A percentile compares a stretch with the other conserved stretches of the same genome.
phyloP scores from a whole-genome alignment of 306 rosid genomes.

The Quercus berberidifolia region DNA sequence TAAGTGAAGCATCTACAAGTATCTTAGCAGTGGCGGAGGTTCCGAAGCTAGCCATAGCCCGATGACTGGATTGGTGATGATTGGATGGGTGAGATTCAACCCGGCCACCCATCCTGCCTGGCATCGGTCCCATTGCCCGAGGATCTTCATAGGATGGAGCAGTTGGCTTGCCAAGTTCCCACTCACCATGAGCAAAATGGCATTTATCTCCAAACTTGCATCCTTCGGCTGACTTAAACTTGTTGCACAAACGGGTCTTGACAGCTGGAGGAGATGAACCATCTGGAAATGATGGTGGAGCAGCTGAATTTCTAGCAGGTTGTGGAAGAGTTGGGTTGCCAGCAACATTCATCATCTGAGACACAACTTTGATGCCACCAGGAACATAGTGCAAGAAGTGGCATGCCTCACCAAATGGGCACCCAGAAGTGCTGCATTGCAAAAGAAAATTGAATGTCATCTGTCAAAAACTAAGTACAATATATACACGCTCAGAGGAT shows the following conservation, averaged over 20 bases:
- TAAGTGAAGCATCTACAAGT: conserved; percentile 73
- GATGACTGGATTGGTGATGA: conserved; percentile 46
- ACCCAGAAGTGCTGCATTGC: conserved; percentile 81
- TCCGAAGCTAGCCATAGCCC: conserved; percentile 68
- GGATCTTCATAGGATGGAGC: conserved; percentile 59
- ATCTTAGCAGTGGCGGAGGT: conserved; percentile 79
- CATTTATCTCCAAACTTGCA: conserved; percentile 90
- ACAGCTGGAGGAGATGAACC: conserved; percentile 71
- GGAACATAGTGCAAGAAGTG: conserved; percentile 85
- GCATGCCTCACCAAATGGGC: conserved; percentile 93
- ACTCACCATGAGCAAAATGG: conserved; percentile 70
- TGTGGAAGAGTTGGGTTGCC: conserved; percentile 49
- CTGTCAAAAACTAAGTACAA: not conserved
- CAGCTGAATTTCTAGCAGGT: conserved; percentile 41
- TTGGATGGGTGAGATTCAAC: conserved; percentile 34
- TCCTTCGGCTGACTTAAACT: conserved; percentile 72
- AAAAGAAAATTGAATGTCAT: conserved; percentile 7
- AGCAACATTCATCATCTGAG: conserved; percentile 62
- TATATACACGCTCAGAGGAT: not conserved
- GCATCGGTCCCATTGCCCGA: conserved; percentile 44
- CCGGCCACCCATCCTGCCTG: conserved; percentile 54
- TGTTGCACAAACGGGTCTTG: conserved; percentile 81
- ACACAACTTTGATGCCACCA: conserved; percentile 72
- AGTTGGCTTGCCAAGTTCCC: conserved; percentile 82
- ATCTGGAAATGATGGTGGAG: conserved; percentile 66